These are phyloP conservation scores for Aspergillus sp. DNA, from an alignment of 2,329 filamentous ascomycete genomes.

Conservation along the genomic window DNA sequence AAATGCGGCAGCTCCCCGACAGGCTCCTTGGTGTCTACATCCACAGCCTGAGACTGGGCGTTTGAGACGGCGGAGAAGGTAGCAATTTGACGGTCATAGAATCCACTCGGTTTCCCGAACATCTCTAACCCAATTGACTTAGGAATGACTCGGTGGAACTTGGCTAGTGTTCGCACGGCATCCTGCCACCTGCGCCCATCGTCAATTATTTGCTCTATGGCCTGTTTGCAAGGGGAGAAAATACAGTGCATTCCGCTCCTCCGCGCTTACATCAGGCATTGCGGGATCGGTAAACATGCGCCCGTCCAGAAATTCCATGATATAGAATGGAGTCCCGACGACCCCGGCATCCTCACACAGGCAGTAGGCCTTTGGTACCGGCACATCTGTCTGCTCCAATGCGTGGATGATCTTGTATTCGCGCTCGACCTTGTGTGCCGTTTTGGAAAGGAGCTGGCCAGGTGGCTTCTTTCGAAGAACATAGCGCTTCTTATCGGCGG, in stretches of 20 bases:
- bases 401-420: constrained; percentile 88
- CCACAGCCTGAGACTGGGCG: constrained; percentile 65
- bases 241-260: constrained; percentile 64
- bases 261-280: constrained; percentile 62
- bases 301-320: constrained; percentile 93
- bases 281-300: constrained; percentile 85
- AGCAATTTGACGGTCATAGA: constrained; percentile 76
- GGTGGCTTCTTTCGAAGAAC: constrained; percentile 97
- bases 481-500: constrained; percentile 59
- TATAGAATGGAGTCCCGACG: constrained; percentile 87
- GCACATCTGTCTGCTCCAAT: constrained; percentile 68
- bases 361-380: constrained; percentile 73
- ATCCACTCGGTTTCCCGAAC: constrained; percentile 67
- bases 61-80: constrained; percentile 73
- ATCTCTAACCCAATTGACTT: constrained; percentile 57
- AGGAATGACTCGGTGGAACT: constrained; percentile 69
- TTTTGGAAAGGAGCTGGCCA: constrained; percentile 84
- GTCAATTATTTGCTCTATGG: not conserved
- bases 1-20: constrained; percentile 82
- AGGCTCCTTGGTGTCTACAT: constrained; percentile 65
- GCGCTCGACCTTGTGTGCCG: constrained; percentile 91
- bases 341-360: constrained; percentile 75
- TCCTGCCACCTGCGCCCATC: constrained; percentile 59
- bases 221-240: constrained; percentile 2
- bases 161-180: constrained; percentile 73